Conservation (phyloP, 495 filamentous ascomycete genomes). For the Cryomyces minteri region DNA sequence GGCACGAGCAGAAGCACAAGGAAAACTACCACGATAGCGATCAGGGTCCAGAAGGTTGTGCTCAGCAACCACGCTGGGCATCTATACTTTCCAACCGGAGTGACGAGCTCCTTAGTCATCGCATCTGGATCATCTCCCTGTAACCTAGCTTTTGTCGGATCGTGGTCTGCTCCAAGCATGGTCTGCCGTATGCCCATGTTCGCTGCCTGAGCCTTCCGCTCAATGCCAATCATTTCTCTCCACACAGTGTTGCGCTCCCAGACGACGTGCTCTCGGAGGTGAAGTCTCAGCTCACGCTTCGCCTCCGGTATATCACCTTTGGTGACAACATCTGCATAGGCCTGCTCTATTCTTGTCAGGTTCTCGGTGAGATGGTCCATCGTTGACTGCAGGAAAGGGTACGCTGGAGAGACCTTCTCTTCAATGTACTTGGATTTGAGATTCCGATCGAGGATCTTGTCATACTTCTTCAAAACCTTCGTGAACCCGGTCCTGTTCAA, state of each 20-base stretch:
- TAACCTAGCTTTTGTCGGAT: slow-evolving; percentile 47
- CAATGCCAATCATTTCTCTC: slow-evolving; percentile 97
- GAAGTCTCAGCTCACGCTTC: slow-evolving; percentile 68
- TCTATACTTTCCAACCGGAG: slow-evolving; percentile 60
- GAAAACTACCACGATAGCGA: slow-evolving; percentile 56
- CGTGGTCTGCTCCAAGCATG: slow-evolving; percentile 55
- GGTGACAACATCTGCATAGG: slow-evolving; percentile 67
- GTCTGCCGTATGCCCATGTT: slow-evolving; percentile 68
- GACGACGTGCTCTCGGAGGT: slow-evolving; percentile 91
- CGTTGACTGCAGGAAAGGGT: slow-evolving; percentile 57
- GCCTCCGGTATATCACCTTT: slow-evolving; percentile 57
- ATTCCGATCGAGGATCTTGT: slow-evolving; percentile 78
- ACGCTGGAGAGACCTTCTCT: slow-evolving; percentile 47
- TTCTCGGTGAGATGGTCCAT: slow-evolving; percentile 49
- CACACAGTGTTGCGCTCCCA: slow-evolving; percentile 99
- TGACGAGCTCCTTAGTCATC: slow-evolving; percentile 46
- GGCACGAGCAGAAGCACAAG: slow-evolving; percentile 48
- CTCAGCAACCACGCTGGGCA: slow-evolving; percentile 72
- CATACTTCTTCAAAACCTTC: slow-evolving; percentile 96
- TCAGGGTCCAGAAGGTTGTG: slow-evolving; percentile 57
- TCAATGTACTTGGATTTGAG: slow-evolving; percentile 60
- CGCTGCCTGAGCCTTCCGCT: slow-evolving; percentile 87
- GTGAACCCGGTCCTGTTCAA: slow-evolving; percentile 91
- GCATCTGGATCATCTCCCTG: slow-evolving; percentile 62
- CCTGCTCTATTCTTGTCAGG: slow-evolving; percentile 52